These are phyloP conservation scores for Saccharomyces uvarum DNA, from an alignment of 1,139 yeast genomes.

Conservation along the genomic window DNA sequence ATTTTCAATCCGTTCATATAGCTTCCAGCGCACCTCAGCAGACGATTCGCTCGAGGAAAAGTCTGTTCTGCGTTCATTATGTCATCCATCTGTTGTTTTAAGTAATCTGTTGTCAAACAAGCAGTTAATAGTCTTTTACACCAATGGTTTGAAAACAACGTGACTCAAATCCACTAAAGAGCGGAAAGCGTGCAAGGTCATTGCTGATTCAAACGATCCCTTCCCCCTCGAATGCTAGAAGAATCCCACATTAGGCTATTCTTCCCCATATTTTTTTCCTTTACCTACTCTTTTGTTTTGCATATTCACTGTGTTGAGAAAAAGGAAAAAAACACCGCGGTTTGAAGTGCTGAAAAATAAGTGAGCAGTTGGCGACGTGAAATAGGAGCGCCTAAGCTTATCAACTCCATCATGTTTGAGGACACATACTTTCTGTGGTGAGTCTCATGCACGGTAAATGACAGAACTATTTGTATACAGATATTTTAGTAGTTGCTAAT, in stretches of 20 bases:
- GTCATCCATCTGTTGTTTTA: neutral
- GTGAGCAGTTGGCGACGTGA: neutral
- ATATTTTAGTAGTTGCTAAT: neutral
- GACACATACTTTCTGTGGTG: neutral
- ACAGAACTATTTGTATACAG: neutral
- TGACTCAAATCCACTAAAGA: neutral
- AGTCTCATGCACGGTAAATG: neutral
- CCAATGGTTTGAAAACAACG: neutral
- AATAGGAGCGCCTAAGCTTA: neutral
- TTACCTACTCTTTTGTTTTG: neutral
- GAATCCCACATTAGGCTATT: neutral
- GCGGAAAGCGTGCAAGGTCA: neutral
- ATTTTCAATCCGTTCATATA: conserved; percentile 60
- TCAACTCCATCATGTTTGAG: neutral
- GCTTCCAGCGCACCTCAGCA: conserved; percentile 53
- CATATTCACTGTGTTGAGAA: neutral
- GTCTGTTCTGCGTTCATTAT: conserved; percentile 54
- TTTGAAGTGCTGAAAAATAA: neutral
- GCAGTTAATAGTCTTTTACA: neutral
- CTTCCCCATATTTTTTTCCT: neutral
- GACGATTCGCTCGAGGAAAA: conserved; percentile 46
- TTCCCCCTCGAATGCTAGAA: neutral
- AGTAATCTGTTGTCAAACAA: neutral
- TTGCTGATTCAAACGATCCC: neutral
- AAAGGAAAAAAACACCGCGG: conserved; percentile 2